Percentiles rank a stretch among this genome's conserved stretches.
phyloP scores from a whole-genome alignment of 2,329 filamentous ascomycete species.

The Trichoderma afroharzianum region DNA sequence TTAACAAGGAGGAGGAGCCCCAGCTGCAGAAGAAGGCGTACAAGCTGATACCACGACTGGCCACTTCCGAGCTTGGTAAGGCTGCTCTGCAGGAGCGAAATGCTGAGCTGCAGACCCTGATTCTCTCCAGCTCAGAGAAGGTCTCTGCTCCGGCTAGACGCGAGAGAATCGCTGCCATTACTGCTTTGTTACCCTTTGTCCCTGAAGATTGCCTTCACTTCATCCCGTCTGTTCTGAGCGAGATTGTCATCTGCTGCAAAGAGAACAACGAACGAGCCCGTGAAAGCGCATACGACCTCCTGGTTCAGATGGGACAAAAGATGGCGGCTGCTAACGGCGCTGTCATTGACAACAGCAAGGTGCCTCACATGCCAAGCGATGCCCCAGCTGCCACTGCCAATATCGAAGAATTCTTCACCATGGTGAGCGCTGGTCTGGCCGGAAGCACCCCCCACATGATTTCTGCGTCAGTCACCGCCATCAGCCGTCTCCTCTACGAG shows the following conservation, averaged over 20 bases:
- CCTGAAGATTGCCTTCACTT: slow-evolving; percentile 81
- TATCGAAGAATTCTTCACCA: slow-evolving; percentile 94
- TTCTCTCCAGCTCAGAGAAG: slow-evolving; percentile 76
- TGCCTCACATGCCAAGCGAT: slow-evolving; percentile 80
- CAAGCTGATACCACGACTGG: slow-evolving; percentile 89
- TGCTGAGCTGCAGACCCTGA: slow-evolving; percentile 73
- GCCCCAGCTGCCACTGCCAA: slow-evolving; percentile 73
- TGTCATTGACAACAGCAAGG: slow-evolving; percentile 78
- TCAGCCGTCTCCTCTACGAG: slow-evolving; percentile 90
- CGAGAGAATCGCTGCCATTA: slow-evolving; percentile 79
- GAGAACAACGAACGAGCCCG: slow-evolving; percentile 95
- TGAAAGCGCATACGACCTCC: slow-evolving; percentile 81
- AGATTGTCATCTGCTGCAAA: slow-evolving; percentile 95
- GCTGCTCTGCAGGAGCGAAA: slow-evolving; percentile 73
- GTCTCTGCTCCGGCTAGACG: slow-evolving; percentile 81
- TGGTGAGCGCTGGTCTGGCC: slow-evolving; percentile 93
- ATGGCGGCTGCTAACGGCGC: slow-evolving; percentile 65
- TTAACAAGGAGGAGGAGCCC: slow-evolving; percentile 77
- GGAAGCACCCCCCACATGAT: slow-evolving; percentile 96
- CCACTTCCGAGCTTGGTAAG: slow-evolving; percentile 73
- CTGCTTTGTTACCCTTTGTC: slow-evolving; percentile 74
- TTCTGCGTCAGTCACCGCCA: slow-evolving; percentile 89
- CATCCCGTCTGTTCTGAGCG: slow-evolving; percentile 84
- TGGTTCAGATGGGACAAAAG: slow-evolving; percentile 82
- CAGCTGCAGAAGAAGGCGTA: slow-evolving; percentile 99